Evolutionary conservation across 768 basidiomycete species (phyloP).

Genomic region (Amanita thiersii): DNA sequence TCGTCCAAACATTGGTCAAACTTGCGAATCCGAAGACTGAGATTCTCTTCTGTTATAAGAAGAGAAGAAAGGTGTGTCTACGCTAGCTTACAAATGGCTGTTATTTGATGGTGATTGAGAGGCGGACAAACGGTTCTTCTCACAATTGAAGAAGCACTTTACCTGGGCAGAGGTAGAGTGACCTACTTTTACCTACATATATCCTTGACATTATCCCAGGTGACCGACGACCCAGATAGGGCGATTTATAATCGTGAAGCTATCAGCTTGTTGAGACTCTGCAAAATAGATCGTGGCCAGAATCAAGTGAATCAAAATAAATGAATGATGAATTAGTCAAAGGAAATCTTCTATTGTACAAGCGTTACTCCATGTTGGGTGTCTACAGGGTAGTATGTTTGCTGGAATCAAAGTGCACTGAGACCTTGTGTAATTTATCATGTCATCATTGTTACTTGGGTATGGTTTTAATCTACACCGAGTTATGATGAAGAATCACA

Average conservation of each 20-base stretch:
- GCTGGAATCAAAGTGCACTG: background rate
- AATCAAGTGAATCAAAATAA: background rate
- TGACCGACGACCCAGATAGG: slow-evolving; percentile 54
- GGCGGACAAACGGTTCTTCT: slow-evolving; percentile 88
- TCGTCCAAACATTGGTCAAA: slow-evolving; percentile 70
- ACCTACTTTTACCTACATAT: background rate
- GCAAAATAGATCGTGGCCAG: slow-evolving; percentile 15
- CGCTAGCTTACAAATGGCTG: background rate
- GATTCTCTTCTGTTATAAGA: slow-evolving; percentile 89
- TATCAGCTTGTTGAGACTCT: slow-evolving; percentile 53
- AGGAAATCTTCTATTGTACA: too few species aligned
- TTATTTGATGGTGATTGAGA: slow-evolving; percentile 18
- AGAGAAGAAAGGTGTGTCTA: slow-evolving; percentile 73
- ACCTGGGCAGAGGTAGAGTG: slow-evolving; percentile 53
- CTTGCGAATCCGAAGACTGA: slow-evolving; percentile 52
- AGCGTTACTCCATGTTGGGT: slow-evolving; percentile 57
- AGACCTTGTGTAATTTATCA: background rate
- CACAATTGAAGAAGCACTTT: slow-evolving; percentile 70
- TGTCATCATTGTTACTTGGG: slow-evolving; percentile 11
- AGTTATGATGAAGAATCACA: background rate
- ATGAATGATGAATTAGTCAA: too few species aligned
- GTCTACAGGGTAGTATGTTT: background rate
- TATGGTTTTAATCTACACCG: slow-evolving; percentile 34
- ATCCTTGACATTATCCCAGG: slow-evolving; percentile 26
- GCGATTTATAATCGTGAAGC: slow-evolving; percentile 53